Base-by-base conservation (phyloP, 768 basidiomycete genomes). In the Rubroboletus satanas region DNA sequence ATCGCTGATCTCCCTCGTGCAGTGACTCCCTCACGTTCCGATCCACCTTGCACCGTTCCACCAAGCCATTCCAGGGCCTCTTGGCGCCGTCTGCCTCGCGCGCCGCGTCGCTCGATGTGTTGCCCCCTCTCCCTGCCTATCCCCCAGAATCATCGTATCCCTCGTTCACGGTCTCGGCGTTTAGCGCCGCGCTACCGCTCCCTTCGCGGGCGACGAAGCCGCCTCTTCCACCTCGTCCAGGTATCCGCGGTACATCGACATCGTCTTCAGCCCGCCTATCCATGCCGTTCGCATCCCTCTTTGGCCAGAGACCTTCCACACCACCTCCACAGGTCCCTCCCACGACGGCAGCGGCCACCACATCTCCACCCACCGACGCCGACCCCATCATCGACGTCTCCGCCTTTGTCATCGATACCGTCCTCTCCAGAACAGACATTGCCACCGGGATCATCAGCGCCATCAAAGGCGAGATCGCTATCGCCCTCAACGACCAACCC, bases 261-360 rank as follows among this genome's bases (percentile, higher is more conserved):
- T 45, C 75, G 0, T 56, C 68, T 2, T 52, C 70, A 0, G 76
- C 83, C 0, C 77, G 88, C 0, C 76, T 91, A 11, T 69, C 79
- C 28, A 88, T 87, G 62, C 85, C 90, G 0, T 93, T 94, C 61
- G 86, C 89, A 0, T 86, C 87, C 2, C 77, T 94, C n/a, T 92
- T 91, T 61, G 88, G 84, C 6, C 66, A 72, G 36, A 62, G 71
- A 45, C 55, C 75, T 5, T 59, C 69, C 38, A 71, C 65, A 23
- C 58, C 67, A 18, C 73, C 63, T 9, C 69, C 68, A 29, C 61
- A 63, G 11, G 70, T 49, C 57, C 71, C 60, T 61, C 68, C 49
- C 38, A 62, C 15, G 36, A 69, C 53, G 9, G 18, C 58, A 2
- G 17, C 49, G 21, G 2, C 57, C 67, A 18, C 51, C 12, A 48